Percentiles rank a stretch among this genome's conserved stretches.
Evolutionary conservation across 129 eudicot species (phyloP).

Genomic region (Rutidosis leptorrhynchoides): DNA sequence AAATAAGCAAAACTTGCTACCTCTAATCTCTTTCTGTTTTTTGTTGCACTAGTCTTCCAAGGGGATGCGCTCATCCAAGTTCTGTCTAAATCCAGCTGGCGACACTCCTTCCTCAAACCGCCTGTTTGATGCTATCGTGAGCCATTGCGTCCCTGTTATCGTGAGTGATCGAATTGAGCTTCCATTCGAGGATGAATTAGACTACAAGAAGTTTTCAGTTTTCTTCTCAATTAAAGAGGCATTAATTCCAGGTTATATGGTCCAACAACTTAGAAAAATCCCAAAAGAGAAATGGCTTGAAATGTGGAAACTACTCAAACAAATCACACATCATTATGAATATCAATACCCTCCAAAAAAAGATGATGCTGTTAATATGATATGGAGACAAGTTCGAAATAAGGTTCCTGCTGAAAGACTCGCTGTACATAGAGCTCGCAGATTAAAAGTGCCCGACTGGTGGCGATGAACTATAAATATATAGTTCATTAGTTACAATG

Average conservation of each 20-base stretch:
- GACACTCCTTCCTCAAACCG: conserved; percentile 99
- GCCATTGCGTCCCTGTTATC: conserved; percentile 93
- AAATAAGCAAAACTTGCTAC: background rate
- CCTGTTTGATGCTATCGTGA: conserved; percentile 90
- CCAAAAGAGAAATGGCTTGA: conserved; percentile 67
- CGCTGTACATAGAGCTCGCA: conserved; percentile 77
- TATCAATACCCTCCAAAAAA: conserved; percentile 86
- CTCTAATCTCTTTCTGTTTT: background rate
- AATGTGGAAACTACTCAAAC: conserved; percentile 75
- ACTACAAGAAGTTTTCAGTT: conserved; percentile 68
- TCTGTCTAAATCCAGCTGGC: conserved; percentile 91
- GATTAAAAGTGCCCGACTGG: conserved; percentile 97
- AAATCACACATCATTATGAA: conserved; percentile 69
- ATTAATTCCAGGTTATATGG: conserved; percentile 58
- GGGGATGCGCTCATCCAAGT: conserved; percentile 90
- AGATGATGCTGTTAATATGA: conserved; percentile 88
- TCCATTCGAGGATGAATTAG: conserved; percentile 84
- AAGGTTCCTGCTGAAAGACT: conserved; percentile 74
- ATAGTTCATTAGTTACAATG: background rate
- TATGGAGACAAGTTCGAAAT: conserved; percentile 84
- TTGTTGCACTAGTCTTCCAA: conserved; percentile 56
- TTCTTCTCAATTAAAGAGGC: conserved; percentile 80
- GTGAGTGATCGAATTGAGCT: conserved; percentile 90
- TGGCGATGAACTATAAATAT: conserved; percentile 40
- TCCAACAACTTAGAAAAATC: conserved; percentile 55